A percentile compares a stretch with the other conserved stretches of the same genome.
These are phyloP conservation scores for Pyrus betulifolia DNA, from an alignment of 306 rosid species.

Conservation along the genomic window DNA sequence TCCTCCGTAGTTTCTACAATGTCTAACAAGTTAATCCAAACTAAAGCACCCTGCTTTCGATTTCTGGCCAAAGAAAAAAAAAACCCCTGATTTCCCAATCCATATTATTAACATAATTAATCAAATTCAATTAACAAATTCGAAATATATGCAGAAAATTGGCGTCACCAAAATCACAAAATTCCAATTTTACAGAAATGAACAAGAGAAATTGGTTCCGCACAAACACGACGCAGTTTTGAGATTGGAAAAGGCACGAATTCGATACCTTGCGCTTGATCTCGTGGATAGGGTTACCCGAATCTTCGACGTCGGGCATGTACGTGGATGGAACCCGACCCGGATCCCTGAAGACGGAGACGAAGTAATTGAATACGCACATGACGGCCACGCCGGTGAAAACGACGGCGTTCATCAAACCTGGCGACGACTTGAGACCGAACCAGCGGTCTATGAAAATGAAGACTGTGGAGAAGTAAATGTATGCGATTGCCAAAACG, in stretches of 20 bases:
- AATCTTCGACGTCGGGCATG: slow-evolving; percentile 72
- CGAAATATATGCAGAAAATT: neutral
- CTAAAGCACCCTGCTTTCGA: neutral
- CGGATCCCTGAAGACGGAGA: slow-evolving; percentile 62
- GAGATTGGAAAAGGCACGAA: neutral
- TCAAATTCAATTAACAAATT: neutral
- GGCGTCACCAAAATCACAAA: neutral
- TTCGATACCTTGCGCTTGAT: slow-evolving; percentile 89
- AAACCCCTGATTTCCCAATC: neutral
- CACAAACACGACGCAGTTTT: neutral
- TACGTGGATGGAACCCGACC: slow-evolving; percentile 78
- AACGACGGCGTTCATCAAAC: slow-evolving; percentile 62
- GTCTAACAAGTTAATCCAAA: neutral
- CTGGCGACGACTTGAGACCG: slow-evolving; percentile 87
- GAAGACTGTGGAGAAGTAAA: slow-evolving; percentile 72
- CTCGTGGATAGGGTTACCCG: slow-evolving; percentile 63
- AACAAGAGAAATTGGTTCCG: neutral
- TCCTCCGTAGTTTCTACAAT: neutral
- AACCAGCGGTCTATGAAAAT: slow-evolving; percentile 79
- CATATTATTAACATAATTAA: neutral
- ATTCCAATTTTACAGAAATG: neutral
- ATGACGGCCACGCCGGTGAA: slow-evolving; percentile 63
- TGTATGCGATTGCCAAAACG: slow-evolving; percentile 42
- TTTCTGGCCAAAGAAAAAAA: neutral
- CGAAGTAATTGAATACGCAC: slow-evolving; percentile 47